phyloP scores from a whole-genome alignment of 495 filamentous ascomycete species.

The Aspergillus nidulans region DNA sequence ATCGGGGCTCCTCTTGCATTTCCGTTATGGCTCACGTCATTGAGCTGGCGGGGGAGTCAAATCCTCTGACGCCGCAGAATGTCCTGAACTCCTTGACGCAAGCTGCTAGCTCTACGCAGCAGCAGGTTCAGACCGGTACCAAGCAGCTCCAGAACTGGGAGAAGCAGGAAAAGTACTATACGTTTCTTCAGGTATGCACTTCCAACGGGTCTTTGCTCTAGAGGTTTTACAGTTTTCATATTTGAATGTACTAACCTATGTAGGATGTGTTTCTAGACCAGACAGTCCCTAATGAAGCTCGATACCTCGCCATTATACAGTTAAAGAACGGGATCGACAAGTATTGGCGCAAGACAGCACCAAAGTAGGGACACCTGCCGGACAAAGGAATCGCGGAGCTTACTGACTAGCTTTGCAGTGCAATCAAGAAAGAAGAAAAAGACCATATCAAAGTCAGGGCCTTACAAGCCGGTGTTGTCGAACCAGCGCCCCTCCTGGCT shows the following conservation, averaged over 20 bases:
- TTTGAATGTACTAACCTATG: conserved; percentile 3
- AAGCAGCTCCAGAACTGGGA: conserved; percentile 88
- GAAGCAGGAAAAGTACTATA: conserved; percentile 65
- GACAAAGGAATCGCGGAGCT: background rate
- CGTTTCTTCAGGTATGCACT: conserved; percentile 62
- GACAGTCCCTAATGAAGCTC: conserved; percentile 64
- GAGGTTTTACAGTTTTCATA: background rate
- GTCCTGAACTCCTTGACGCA: conserved; percentile 67
- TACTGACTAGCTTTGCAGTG: conserved; percentile 35
- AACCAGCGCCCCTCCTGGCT: conserved; percentile 68
- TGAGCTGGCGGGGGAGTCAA: conserved; percentile 57
- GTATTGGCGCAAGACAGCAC: conserved; percentile 77
- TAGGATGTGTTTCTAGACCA: conserved; percentile 77
- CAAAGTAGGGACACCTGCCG: conserved; percentile 41
- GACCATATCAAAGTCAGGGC: conserved; percentile 65
- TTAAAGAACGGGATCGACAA: conserved; percentile 94
- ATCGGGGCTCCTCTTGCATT: conserved; percentile 4
- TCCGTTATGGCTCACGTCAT: conserved; percentile 40
- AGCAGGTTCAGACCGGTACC: conserved; percentile 71
- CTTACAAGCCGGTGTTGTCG: conserved; percentile 66
- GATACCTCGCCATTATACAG: conserved; percentile 88
- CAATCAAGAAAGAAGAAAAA: conserved; percentile 72
- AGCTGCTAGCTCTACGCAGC: conserved; percentile 68
- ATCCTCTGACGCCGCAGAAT: conserved; percentile 59
- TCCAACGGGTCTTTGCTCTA: background rate